These are phyloP conservation scores for Fusarium sp. DNA, from an alignment of 2,329 filamentous ascomycete genomes.

Conservation along the genomic window DNA sequence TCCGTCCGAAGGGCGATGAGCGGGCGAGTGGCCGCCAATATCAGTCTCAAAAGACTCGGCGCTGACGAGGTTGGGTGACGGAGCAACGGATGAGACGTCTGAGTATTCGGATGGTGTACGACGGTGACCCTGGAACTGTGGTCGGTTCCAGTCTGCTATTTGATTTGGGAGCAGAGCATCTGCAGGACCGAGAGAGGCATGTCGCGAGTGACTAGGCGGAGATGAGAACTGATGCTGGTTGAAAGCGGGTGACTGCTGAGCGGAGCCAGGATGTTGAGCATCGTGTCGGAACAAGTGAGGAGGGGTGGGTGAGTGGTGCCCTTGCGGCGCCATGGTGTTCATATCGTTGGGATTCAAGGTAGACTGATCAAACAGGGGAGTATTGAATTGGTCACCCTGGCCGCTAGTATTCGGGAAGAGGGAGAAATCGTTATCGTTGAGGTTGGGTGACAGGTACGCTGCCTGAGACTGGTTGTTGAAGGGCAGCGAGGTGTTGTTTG, in stretches of 20 bases:
- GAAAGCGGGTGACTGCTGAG: slow-evolving; percentile 69
- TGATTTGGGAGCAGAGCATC: slow-evolving; percentile 68
- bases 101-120: slow-evolving; percentile 91
- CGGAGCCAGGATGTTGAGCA: slow-evolving; percentile 59
- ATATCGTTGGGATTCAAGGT: slow-evolving; percentile 61
- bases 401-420: slow-evolving; percentile 70
- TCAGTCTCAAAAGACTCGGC: slow-evolving; percentile 83
- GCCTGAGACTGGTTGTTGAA: slow-evolving; percentile 59
- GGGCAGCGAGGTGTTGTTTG: slow-evolving; percentile 54
- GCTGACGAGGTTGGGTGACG: slow-evolving; percentile 83
- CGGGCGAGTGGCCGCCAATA: slow-evolving; percentile 80
- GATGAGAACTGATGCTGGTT: slow-evolving; percentile 68
- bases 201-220: slow-evolving; percentile 65
- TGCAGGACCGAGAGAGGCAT: slow-evolving; percentile 69
- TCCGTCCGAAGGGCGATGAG: slow-evolving; percentile 79
- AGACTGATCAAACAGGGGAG: slow-evolving; percentile 68
- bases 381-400: slow-evolving; percentile 68
- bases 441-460: slow-evolving; percentile 63
- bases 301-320: slow-evolving; percentile 68
- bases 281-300: slow-evolving; percentile 67
- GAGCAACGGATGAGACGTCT: slow-evolving; percentile 86
- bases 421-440: slow-evolving; percentile 70
- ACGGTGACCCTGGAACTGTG: slow-evolving; percentile 83
- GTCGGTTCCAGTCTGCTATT: slow-evolving; percentile 64
- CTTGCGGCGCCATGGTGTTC: slow-evolving; percentile 67